A percentile compares a stretch with the other conserved stretches of the same genome.
These are phyloP conservation scores for Blastocystis sp. DNA, from an alignment of 352 stramenopile species.

Conservation along the genomic window DNA sequence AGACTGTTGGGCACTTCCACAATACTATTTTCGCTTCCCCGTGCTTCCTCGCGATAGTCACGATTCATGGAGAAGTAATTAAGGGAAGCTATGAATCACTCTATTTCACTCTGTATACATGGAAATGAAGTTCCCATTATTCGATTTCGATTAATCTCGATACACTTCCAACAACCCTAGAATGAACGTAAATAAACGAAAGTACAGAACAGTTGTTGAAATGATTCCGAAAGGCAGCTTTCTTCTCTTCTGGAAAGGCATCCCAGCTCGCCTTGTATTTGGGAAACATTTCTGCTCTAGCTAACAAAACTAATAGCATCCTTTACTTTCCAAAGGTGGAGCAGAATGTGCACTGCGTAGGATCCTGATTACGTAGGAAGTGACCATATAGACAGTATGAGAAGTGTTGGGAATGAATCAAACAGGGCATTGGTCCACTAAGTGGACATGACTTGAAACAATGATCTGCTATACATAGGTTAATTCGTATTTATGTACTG, in stretches of 20 bases:
- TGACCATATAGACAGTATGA: conserved; percentile 15
- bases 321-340: background rate
- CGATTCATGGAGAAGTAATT: background rate
- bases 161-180: conserved; percentile 58
- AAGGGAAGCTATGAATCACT: background rate
- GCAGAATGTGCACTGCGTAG: background rate
- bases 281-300: background rate
- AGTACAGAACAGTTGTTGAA: background rate
- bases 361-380: background rate
- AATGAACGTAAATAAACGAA: background rate
- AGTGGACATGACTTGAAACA: background rate
- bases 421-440: background rate
- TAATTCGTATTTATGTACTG: background rate
- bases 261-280: background rate
- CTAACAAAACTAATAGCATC: background rate
- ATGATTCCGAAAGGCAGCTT: background rate
- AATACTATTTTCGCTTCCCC: background rate
- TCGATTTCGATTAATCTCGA: background rate
- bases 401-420: background rate
- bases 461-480: background rate
- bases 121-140: background rate
- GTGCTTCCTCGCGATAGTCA: background rate
- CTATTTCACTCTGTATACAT: background rate
- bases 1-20: conserved; percentile 13
- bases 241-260: background rate